Conservation (phyloP, 495 filamentous ascomycete genomes). For the Amphirosellinia nigrospora region DNA sequence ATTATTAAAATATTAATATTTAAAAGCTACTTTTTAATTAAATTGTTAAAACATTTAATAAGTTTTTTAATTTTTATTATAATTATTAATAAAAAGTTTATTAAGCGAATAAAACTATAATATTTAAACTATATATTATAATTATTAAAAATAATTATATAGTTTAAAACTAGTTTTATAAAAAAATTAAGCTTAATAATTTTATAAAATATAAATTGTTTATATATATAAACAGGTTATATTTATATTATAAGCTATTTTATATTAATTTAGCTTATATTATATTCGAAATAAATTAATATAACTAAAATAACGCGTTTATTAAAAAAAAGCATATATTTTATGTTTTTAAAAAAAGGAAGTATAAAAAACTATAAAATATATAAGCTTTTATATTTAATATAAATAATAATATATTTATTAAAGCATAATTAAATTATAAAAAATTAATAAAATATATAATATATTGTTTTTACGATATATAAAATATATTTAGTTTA, state of each 20-base stretch:
- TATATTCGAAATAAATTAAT: neutral
- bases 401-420: no score
- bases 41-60: no score
- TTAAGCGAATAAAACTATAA: neutral
- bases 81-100: no score
- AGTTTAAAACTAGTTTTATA: neutral
- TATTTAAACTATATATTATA: neutral
- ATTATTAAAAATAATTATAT: constrained; percentile 2
- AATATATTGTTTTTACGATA: constrained; percentile 2
- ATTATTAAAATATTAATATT: no score
- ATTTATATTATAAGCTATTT: no score
- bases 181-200: constrained; percentile 2
- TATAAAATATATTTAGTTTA: constrained; percentile 5
- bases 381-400: neutral
- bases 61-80: no score
- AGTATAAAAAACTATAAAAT: neutral
- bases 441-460: constrained; percentile 4
- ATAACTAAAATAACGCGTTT: neutral
- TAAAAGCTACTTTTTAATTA: no score
- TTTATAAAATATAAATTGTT: no score
- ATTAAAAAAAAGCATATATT: neutral
- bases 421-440: neutral
- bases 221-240: no score
- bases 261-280: neutral
- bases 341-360: no score